These are phyloP conservation scores for Globisporangium solare DNA, from an alignment of 352 stramenopile species.

Conservation along the genomic window DNA sequence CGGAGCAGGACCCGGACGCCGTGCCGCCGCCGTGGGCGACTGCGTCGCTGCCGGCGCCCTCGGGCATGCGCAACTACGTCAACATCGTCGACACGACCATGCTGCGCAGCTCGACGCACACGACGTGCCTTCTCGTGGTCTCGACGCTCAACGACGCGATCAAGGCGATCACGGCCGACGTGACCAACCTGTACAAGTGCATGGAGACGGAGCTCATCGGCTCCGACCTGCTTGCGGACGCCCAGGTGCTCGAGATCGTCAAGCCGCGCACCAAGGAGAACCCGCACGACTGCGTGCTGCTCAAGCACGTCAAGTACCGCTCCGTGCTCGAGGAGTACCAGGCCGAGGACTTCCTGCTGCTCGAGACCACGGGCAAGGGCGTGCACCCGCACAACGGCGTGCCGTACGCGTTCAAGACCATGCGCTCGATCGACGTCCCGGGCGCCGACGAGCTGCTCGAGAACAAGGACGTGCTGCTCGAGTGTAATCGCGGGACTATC, in stretches of 20 bases:
- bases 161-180: constrained; percentile 49
- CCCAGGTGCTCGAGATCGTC: constrained; percentile 64
- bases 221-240: constrained; percentile 55
- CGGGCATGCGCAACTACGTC: constrained; percentile 42
- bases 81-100: constrained; percentile 37
- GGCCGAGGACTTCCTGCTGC: constrained; percentile 59
- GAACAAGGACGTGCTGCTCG: constrained; percentile 35
- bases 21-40: constrained; percentile 30
- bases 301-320: constrained; percentile 78
- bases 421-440: constrained; percentile 33
- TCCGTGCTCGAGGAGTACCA: constrained; percentile 49
- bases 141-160: constrained; percentile 55
- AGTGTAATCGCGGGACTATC: constrained; percentile 48
- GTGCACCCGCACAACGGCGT: constrained; percentile 32
- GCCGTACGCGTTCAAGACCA: constrained; percentile 61
- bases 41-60: constrained; percentile 26
- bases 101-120: constrained; percentile 41
- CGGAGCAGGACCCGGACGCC: constrained; percentile 8
- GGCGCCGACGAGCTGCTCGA: constrained; percentile 41
- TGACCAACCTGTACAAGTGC: constrained; percentile 38
- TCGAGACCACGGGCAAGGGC: constrained; percentile 49
- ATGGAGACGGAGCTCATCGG: constrained; percentile 58
- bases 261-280: constrained; percentile 58
- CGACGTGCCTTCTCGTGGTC: constrained; percentile 50
- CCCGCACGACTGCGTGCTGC: constrained; percentile 64